Evolutionary conservation across 192 early-diverging fungal genomes (phyloP).

Genomic region (Coemansia sp.): DNA sequence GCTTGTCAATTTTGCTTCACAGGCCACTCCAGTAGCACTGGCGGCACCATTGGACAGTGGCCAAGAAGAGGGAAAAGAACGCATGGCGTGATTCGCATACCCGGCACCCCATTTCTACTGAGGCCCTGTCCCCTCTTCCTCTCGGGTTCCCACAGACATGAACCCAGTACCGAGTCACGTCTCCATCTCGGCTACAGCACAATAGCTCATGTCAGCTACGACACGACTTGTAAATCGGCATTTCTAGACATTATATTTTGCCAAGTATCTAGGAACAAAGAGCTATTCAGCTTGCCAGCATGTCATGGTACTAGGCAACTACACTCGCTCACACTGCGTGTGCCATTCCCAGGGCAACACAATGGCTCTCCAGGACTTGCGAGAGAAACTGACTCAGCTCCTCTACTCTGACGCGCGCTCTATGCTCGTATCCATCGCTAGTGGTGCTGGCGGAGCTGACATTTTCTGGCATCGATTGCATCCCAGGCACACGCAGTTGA

Average conservation of each 20-base stretch:
- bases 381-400: constrained; percentile 27
- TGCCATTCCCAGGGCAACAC: constrained; percentile 6
- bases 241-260: too few relatives aligned
- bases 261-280: neutral
- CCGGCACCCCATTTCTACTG: neutral
- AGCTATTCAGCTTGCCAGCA: neutral
- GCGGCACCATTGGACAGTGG: neutral
- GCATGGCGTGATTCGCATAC: constrained; percentile 8
- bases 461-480: neutral
- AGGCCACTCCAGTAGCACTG: neutral
- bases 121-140: neutral
- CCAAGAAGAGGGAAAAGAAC: neutral
- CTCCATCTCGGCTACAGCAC: neutral
- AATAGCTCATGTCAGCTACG: neutral
- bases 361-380: constrained; percentile 10
- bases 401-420: constrained; percentile 22
- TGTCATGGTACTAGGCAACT: neutral
- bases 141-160: neutral
- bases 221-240: too few relatives aligned
- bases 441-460: constrained; percentile 6
- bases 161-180: neutral
- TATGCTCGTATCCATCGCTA: constrained; percentile 15
- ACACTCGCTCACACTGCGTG: neutral
- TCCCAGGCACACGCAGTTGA: constrained; percentile 41
- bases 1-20: neutral